Base-by-base conservation (phyloP, 495 filamentous ascomycete genomes). In the Podospora conica region DNA sequence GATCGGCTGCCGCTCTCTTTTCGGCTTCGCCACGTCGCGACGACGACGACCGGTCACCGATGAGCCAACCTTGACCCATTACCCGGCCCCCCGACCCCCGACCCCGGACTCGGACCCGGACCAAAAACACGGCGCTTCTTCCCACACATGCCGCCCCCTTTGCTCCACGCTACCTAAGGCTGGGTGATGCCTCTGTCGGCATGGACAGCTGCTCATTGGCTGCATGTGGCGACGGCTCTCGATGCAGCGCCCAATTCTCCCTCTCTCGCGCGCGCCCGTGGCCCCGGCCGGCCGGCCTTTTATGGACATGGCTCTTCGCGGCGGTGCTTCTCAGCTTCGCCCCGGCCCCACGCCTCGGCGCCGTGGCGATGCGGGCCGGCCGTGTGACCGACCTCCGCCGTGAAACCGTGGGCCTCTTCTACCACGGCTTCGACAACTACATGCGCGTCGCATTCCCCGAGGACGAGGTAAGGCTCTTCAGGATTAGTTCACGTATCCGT, bases 351-450 rank as follows among this genome's bases (percentile, higher is more conserved):
- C 61, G 71, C 69, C 59, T 66, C 24, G 61, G 29, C 29, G 78
- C 75, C 54, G 69, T 66, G 58, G 80, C 81, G 65, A 87, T 87
- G 85, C 80, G 77, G 25, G 75, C 78, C n/a, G 73, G 70, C 62
- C 82, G 79, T 66, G 76, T 86, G 57, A 74, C 76, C 59, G 75
- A 80, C 54, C 74, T 88, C 61, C 79, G 83, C 31, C 86, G 85
- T 72, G 92, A 96, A 75, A 92, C 94, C 53, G 87, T 93, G 63
- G 86, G 88, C 66, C 92, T 97, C 84, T 98, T 98, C 81, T 97
- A 95, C 71, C 96, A 98, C 78, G 95, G 95, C 63, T 98, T 88
- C 80, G 88, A 96, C 73, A 97, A 93, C 74, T 98, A 98, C 80
- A 91, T 97, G 84, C 81, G 85, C 58, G 84, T 94, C 73, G 96